Evolutionary conservation across 306 rosid species (phyloP), one percentile per base, ranked within the genome.

Genomic region (Quercus berberidifolia): DNA sequence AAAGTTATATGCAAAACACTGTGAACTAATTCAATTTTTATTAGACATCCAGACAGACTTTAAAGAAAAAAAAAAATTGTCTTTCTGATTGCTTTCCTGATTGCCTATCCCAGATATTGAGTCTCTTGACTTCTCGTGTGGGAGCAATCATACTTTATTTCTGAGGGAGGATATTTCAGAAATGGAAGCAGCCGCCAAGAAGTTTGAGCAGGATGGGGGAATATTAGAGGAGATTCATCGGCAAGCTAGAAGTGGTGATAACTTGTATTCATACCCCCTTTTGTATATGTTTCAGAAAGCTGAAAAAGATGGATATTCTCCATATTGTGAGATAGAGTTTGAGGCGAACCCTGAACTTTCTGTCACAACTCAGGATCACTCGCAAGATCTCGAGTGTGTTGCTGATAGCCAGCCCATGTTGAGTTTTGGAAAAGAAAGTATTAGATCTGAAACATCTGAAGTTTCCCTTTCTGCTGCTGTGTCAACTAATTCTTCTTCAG

Each of bases 171-270:
- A 91, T 80, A 88, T 91, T 51, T 56, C 81, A 56, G 93, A 93
- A 75, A 74, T 95, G 96, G 99, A 95, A 91, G 87, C 85, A 86
- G 94, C 93, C 69, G 97, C 98, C 65, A 89, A 74, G 83, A 87
- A 78, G 83, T 95, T 93, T 79, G 99, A 95, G 83, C 86, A 71
- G 87, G 99, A 88, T 73, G 89, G 64, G 80, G 86, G 86, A 74
- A 80, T 87, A 71, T 65, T 76, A 25, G 79, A 81, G 81, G 89
- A 87, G 82, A 87, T 90, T 33, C 75, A 75, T 59, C 76, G 72
- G 81, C 91, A 83, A 75, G 82, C 86, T 51, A 81, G 86, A 79
- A 83, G 78, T 49, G 87, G 74, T 57, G 83, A 85, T 75, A 84
- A 89, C 78, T 78, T 91, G 83, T 92, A 88, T 88, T 89, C 90